Base-by-base conservation (phyloP, 306 rosid species). In the Crotalaria pallida region DNA sequence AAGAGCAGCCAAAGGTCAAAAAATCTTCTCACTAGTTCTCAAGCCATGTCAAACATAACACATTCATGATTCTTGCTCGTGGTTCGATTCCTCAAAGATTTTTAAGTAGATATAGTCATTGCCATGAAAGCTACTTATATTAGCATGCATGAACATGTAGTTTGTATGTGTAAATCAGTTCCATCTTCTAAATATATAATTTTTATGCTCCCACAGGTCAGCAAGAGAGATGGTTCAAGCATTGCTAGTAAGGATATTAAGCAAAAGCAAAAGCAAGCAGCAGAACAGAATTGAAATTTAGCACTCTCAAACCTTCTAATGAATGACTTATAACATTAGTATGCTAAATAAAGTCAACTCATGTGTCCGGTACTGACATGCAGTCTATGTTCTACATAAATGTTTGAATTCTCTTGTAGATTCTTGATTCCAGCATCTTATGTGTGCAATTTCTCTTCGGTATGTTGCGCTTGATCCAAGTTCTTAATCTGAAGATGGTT, bases 1-100 rank as follows among this genome's bases (percentile, higher is more conserved):
- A 81, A 67, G 87, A 84, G 50, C 53, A 65, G 52, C 48, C 67
- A 53, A 84, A 81, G 91, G 97, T 87, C 40, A 72, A 80, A 50
- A 68, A 34, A 10, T 56, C 55, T 41, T 67, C 27, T 67, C 27
- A 8, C 24, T 23, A 44, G 23, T 51, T 45, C 63, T 19, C 44
- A 66, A 48, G 23, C n/a, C 61, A 67, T 34, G 61, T 29, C 65
- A 53, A 27, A 19, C 44, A 27, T 49, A 16, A 47, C 38, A 4
- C 29, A 34, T 61, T 48, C 48, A 36, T 56, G 23, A 41, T 48
- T 69, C 50, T 19, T 60, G 65, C 16, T 55, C 4, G 8, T 40
- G 17, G 18, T 27, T 71, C 18, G 11, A 18, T 60, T 57, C 47
- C 47, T 29, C 29, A 11, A 18, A 13, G 56, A 44, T 7, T 27